These are phyloP conservation scores for Chaetomiaceae sp. DNA, from an alignment of 2,329 filamentous ascomycete species.

Conservation along the genomic window DNA sequence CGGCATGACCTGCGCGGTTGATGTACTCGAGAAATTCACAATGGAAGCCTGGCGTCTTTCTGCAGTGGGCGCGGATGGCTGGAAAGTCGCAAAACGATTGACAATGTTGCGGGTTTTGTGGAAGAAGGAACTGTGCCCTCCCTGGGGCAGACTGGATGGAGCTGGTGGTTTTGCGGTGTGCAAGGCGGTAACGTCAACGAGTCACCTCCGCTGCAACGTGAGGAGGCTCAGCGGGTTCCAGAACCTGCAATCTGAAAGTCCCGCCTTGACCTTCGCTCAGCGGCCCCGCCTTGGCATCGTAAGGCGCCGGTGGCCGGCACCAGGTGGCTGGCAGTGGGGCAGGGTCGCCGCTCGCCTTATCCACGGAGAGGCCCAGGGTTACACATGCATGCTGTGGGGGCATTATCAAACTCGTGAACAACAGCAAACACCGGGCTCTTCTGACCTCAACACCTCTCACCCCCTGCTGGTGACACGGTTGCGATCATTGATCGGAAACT, in stretches of 20 bases:
- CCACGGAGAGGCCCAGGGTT: slow-evolving; percentile 14
- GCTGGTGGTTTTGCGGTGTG: slow-evolving; percentile 8
- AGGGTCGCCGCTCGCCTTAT: slow-evolving; percentile 12
- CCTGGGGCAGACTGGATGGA: background rate
- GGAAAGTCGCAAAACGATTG: background rate
- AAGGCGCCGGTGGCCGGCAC: slow-evolving; percentile 1
- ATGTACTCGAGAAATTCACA: background rate
- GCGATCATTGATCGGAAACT: too few species aligned
- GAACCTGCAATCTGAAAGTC: slow-evolving; percentile 15
- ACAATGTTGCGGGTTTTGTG: slow-evolving; percentile 1
- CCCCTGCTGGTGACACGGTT: too few species aligned
- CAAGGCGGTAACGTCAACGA: slow-evolving; percentile 8
- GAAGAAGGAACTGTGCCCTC: background rate
- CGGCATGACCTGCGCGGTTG: slow-evolving; percentile 16
- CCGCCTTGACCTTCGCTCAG: slow-evolving; percentile 1
- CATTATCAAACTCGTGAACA: too few species aligned
- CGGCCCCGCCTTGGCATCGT: slow-evolving; percentile 1
- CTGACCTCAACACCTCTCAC: too few species aligned
- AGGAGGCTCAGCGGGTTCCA: slow-evolving; percentile 5
- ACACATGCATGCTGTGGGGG: too few species aligned
- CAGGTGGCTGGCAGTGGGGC: background rate
- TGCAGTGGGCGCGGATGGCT: too few species aligned
- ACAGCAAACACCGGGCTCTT: too few species aligned
- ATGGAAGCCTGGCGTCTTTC: too few species aligned
- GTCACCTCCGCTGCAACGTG: background rate